Evolutionary conservation across 1,284 basidiomycete species (phyloP).

Genomic region (Gymnopus androsaceus): DNA sequence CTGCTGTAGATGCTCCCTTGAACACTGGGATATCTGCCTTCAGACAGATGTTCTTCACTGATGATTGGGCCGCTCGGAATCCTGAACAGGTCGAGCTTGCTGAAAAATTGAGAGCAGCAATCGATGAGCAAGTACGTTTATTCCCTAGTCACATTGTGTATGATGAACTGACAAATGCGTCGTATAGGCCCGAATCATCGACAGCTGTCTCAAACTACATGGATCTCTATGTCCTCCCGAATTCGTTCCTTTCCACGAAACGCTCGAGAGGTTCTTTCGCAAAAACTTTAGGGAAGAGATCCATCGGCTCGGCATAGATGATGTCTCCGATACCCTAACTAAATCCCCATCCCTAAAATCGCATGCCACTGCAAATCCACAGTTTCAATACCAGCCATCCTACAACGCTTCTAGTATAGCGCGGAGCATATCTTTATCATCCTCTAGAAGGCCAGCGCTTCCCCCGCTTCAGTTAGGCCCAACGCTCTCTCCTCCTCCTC

Average conservation of each 20-base stretch:
- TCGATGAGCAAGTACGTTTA: constrained; percentile 77
- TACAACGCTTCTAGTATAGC: constrained; percentile 50
- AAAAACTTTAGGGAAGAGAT: constrained; percentile 93
- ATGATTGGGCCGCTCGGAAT: constrained; percentile 68
- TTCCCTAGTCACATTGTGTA: not conserved
- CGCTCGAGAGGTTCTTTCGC: constrained; percentile 84
- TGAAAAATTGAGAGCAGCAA: constrained; percentile 69
- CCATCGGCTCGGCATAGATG: constrained; percentile 57
- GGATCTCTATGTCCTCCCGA: constrained; percentile 81
- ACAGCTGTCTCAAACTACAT: constrained; percentile 83
- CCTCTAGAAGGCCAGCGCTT: constrained; percentile 43
- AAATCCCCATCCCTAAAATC: constrained; percentile 35
- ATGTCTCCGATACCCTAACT: constrained; percentile 38
- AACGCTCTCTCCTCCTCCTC: constrained; percentile 43
- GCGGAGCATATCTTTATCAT: constrained; percentile 44
- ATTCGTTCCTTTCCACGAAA: constrained; percentile 91
- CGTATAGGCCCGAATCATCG: constrained; percentile 73
- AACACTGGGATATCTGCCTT: constrained; percentile 80
- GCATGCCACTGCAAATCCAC: constrained; percentile 30
- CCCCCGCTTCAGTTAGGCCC: constrained; percentile 52
- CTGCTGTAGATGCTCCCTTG: constrained; percentile 81
- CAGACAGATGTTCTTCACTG: constrained; percentile 75
- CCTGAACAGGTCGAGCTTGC: constrained; percentile 73
- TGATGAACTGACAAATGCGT: constrained; percentile 15
- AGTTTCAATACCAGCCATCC: constrained; percentile 42